Evolutionary conservation across 2,329 filamentous ascomycete species (phyloP).

Genomic region (Hawksworthiomyces lignivorus): DNA sequence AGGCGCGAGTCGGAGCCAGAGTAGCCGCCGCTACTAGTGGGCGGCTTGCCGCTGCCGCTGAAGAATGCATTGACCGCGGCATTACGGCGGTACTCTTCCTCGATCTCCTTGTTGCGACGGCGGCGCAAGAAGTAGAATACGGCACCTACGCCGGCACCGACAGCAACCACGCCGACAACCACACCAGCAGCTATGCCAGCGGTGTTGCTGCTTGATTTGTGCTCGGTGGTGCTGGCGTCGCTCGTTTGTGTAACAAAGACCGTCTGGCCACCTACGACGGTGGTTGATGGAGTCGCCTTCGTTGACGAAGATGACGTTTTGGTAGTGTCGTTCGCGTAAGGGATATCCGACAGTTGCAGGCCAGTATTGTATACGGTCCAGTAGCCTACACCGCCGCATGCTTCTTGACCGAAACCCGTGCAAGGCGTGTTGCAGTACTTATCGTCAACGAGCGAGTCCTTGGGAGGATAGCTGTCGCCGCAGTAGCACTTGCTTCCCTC

Average conservation of each 20-base stretch:
- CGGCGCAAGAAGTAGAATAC: constrained; percentile 68
- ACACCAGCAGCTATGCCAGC: constrained; percentile 81
- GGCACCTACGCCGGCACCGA: constrained; percentile 59
- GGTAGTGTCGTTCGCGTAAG: constrained; percentile 21
- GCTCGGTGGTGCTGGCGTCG: constrained; percentile 17
- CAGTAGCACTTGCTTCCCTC: constrained; percentile 63
- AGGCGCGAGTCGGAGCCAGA: constrained; percentile 77
- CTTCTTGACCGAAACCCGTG: constrained; percentile 51
- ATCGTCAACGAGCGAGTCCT: constrained; percentile 45
- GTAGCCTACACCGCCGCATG: constrained; percentile 53
- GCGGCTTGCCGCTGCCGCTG: constrained; percentile 50
- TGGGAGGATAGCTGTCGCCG: constrained; percentile 59
- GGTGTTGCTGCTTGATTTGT: constrained; percentile 45
- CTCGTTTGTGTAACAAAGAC: constrained; percentile 20
- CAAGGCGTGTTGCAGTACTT: constrained; percentile 58
- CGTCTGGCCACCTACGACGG: constrained; percentile 14
- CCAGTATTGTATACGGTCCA: constrained; percentile 47
- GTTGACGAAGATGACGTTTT: constrained; percentile 11
- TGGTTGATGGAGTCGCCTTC: background rate
- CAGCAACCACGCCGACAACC: constrained; percentile 70
- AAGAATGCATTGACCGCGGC: constrained; percentile 73
- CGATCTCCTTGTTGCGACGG: constrained; percentile 66
- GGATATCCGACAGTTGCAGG: constrained; percentile 30
- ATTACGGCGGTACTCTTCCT: constrained; percentile 78
- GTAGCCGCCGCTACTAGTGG: constrained; percentile 53